Base-by-base conservation (phyloP, 2,329 filamentous ascomycete species). In the Onygenales sp. region DNA sequence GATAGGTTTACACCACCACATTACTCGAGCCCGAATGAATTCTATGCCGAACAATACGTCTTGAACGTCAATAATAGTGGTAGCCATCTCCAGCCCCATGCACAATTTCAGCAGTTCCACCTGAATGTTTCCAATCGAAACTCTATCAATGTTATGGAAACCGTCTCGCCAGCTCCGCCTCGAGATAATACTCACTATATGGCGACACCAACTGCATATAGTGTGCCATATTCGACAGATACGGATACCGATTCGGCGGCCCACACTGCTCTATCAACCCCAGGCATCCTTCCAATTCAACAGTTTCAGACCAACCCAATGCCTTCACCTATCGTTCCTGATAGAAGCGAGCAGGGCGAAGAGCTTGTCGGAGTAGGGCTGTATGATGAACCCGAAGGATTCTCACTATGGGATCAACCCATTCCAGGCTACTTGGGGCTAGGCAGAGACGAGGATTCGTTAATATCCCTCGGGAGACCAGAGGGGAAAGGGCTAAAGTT, bases 291-390 rank as follows among this genome's bases (percentile, higher is more conserved):
- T 13, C 66, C 69, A n/a, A 66, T 66, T 38, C 67, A 69, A 50
- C 62, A 66, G 27, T 63, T 64, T n/a, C 61, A 65, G 1, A 54
- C 62, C 32, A 57, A 62, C n/a, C 57, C 60, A 11, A 58, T 59
- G n/a, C 41, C 59, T 21, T 58, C 54, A 7, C 55, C 58, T 14
- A 54, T 78, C 53, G 60, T 76, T 5, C 68, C 81, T 27, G 76
- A 78, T 35, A 76, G 81, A 41, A 74, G 80, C 47, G 81, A 82
- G 32, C 66, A 79, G 11, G 85, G 82, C 39, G 86, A 90, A 62
- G 85, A 89, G 55, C 76, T 92, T 1, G 78, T 90, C n/a, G 87
- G 87, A 17, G 85, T 93, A 79, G 88, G 88, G 0, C 78, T 93
- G 0, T 93, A 93, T 67, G 87, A 89, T 62, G 74, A 80, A 4